Evolutionary conservation across 73 alveolate species (phyloP).

Genomic region (Tetrahymena borealis): DNA sequence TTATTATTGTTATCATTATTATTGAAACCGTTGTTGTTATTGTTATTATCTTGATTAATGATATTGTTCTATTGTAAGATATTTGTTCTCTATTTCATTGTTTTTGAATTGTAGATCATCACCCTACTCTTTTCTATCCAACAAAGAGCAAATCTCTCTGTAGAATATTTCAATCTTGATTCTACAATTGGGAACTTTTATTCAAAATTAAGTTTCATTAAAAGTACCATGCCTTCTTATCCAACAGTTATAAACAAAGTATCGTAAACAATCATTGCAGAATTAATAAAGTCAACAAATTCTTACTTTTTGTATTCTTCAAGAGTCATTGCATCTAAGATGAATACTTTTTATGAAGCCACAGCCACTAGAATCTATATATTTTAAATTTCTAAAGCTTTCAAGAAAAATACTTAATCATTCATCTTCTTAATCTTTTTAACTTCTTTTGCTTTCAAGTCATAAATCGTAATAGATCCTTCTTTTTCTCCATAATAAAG

Average conservation of each 20-base stretch:
- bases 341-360: neutral
- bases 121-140: neutral
- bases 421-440: neutral
- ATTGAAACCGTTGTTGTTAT: neutral
- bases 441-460: neutral
- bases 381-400: neutral
- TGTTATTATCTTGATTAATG: neutral
- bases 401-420: neutral
- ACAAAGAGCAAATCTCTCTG: neutral
- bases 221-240: neutral
- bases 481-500: neutral
- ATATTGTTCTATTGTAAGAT: neutral
- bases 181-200: neutral
- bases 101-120: neutral
- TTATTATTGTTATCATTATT: neutral
- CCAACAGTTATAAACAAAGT: neutral
- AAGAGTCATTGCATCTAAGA: neutral
- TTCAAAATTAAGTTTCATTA: neutral
- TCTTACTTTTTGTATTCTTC: neutral
- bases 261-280: neutral
- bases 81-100: neutral
- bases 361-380: neutral
- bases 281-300: neutral
- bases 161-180: neutral
- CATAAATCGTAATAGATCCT: neutral